These are phyloP conservation scores for Globisporangium emineosum DNA, from an alignment of 352 stramenopile genomes.

Conservation along the genomic window DNA sequence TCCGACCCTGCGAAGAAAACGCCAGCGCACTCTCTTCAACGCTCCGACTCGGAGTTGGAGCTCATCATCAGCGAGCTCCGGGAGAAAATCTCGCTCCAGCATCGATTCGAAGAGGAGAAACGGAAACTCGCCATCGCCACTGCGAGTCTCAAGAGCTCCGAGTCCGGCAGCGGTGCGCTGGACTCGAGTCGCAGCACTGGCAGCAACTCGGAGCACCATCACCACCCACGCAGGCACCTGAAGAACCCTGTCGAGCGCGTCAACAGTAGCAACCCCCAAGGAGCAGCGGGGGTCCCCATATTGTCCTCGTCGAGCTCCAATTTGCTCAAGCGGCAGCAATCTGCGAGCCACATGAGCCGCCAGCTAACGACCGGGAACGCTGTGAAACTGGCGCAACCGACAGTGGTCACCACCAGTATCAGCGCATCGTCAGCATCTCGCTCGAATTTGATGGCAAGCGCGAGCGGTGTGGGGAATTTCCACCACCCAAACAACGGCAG, in stretches of 20 bases:
- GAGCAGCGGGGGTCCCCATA: not conserved
- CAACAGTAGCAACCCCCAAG: slow-evolving; percentile 17
- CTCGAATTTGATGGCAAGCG: not conserved
- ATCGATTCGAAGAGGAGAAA: slow-evolving; percentile 19
- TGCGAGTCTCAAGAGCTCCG: not conserved
- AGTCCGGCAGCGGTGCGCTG: not conserved
- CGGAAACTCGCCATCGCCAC: not conserved
- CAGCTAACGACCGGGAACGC: not conserved
- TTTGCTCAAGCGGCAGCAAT: slow-evolving; percentile 11
- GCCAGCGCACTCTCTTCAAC: slow-evolving; percentile 15
- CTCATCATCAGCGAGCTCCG: slow-evolving; percentile 63
- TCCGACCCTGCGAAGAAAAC: slow-evolving; percentile 9
- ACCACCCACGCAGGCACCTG: slow-evolving; percentile 40
- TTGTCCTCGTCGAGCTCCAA: not conserved
- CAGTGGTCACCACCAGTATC: slow-evolving; percentile 8
- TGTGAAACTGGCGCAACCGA: not conserved
- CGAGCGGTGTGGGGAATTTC: not conserved
- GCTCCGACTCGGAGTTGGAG: slow-evolving; percentile 61
- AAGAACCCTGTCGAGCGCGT: slow-evolving; percentile 67
- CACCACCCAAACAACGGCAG: too few relatives aligned
- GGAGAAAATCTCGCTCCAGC: slow-evolving; percentile 48
- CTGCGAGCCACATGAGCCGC: not conserved
- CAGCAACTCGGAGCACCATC: slow-evolving; percentile 10
- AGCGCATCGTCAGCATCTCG: not conserved
- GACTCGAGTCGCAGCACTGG: slow-evolving; percentile 12